A percentile compares a stretch with the other conserved stretches of the same genome.
Evolutionary conservation across 129 eudicot genomes (phyloP).

Genomic region (Heracleum sosnowskyi): DNA sequence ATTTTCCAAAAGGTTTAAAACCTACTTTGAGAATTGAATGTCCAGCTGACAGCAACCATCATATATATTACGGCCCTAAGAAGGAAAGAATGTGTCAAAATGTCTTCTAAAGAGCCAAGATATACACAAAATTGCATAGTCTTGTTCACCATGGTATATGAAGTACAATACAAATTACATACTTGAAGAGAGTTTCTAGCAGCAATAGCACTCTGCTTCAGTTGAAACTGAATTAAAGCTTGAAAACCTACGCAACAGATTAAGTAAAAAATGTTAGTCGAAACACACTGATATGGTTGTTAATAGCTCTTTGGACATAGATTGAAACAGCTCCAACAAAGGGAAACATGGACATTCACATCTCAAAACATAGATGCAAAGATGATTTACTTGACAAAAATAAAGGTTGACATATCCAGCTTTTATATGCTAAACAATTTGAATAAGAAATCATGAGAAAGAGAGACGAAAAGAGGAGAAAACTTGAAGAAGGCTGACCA

Average conservation of each 20-base stretch:
- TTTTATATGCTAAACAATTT: slow-evolving; percentile 6
- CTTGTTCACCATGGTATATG: neutral
- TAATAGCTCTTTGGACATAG: neutral
- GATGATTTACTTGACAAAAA: neutral
- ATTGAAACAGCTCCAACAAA: neutral
- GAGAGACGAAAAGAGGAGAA: slow-evolving; percentile 20
- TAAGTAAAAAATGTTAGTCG: slow-evolving; percentile 6
- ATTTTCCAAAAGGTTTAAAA: slow-evolving; percentile 17
- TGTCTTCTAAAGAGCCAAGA: neutral
- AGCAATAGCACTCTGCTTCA: slow-evolving; percentile 68
- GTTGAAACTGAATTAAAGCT: slow-evolving; percentile 81
- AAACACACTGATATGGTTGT: neutral
- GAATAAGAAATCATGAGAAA: slow-evolving; percentile 18
- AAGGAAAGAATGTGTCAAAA: slow-evolving; percentile 12
- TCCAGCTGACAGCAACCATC: slow-evolving; percentile 99
- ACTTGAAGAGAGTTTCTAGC: slow-evolving; percentile 94
- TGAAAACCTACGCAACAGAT: slow-evolving; percentile 59
- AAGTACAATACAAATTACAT: slow-evolving; percentile 1
- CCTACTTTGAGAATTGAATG: slow-evolving; percentile 95
- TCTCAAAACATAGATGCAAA: neutral
- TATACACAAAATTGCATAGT: neutral
- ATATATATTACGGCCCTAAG: slow-evolving; percentile 90
- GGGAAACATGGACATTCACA: neutral
- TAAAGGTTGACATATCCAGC: neutral
- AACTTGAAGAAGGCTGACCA: slow-evolving; percentile 79